phyloP scores from a whole-genome alignment of 2,329 filamentous ascomycete species.

The Ophiostoma quercus region DNA sequence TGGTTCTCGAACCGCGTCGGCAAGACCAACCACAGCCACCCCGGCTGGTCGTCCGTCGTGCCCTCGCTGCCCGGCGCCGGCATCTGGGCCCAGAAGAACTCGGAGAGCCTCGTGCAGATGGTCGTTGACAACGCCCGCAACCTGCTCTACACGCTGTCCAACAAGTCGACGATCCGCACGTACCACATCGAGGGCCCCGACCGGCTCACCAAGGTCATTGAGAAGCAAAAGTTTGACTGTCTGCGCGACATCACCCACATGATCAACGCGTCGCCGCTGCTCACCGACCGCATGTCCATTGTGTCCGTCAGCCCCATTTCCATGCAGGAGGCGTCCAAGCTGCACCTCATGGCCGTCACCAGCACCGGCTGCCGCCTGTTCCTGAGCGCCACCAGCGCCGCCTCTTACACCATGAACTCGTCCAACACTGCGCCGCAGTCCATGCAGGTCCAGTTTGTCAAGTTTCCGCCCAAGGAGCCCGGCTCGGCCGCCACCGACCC shows the following conservation, averaged over 20 bases:
- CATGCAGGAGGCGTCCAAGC: slow-evolving; percentile 68
- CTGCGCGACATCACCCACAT: slow-evolving; percentile 78
- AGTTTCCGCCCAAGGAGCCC: slow-evolving; percentile 67
- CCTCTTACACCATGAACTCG: slow-evolving; percentile 58
- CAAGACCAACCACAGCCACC: slow-evolving; percentile 81
- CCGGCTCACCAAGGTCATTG: slow-evolving; percentile 58
- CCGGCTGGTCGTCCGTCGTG: slow-evolving; percentile 62
- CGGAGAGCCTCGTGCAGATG: slow-evolving; percentile 70
- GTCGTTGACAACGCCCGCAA: slow-evolving; percentile 82
- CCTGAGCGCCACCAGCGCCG: slow-evolving; percentile 79
- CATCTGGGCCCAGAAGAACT: slow-evolving; percentile 46
- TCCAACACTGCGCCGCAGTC: slow-evolving; percentile 70
- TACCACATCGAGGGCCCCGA: slow-evolving; percentile 73
- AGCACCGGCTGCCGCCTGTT: slow-evolving; percentile 87
- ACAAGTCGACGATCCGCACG: slow-evolving; percentile 79
- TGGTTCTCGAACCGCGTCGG: slow-evolving; percentile 90
- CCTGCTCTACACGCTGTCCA: slow-evolving; percentile 87
- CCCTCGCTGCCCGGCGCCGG: slow-evolving; percentile 43
- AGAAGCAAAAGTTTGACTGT: slow-evolving; percentile 58
- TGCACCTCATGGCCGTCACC: slow-evolving; percentile 86
- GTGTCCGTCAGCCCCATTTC: slow-evolving; percentile 83
- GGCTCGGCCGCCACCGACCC: slow-evolving; percentile 36
- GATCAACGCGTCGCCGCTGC: slow-evolving; percentile 65
- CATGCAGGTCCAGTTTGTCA: slow-evolving; percentile 97
- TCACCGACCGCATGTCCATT: slow-evolving; percentile 65